phyloP scores from a whole-genome alignment of 768 basidiomycete genomes.

The Nidularia pulvinata region DNA sequence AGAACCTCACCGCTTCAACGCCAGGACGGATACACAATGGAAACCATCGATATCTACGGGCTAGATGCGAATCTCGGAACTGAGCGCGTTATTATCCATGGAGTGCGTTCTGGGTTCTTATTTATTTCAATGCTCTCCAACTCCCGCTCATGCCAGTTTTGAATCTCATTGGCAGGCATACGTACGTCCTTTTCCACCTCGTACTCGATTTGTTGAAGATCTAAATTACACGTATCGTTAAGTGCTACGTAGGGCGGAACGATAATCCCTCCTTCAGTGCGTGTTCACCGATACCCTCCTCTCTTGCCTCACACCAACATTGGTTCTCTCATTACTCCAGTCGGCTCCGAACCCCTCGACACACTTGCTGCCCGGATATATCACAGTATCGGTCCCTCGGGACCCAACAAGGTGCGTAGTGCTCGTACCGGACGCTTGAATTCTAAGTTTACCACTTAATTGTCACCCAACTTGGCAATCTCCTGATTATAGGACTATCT shows the following conservation, averaged over 20 bases:
- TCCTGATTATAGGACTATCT: conserved; percentile 71
- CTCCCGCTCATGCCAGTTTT: not conserved
- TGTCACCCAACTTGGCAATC: not conserved
- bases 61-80: conserved; percentile 41
- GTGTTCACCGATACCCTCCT: conserved; percentile 10
- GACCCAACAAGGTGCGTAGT: conserved; percentile 77
- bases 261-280: conserved; percentile 90
- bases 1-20: not conserved
- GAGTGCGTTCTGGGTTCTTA: conserved; percentile 30
- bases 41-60: conserved; percentile 73
- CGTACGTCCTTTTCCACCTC: conserved; percentile 28
- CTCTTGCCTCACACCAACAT: not conserved
- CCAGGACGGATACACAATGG: conserved; percentile 92
- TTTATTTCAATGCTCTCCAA: not conserved
- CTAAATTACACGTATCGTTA: not conserved
- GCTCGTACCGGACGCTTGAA: not conserved
- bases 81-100: conserved; percentile 55
- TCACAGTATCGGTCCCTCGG: conserved; percentile 82
- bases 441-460: not conserved
- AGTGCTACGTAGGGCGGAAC: conserved; percentile 88
- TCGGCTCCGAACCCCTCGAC: conserved; percentile 82
- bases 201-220: not conserved
- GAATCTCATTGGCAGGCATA: conserved; percentile 37
- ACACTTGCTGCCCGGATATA: conserved; percentile 69
- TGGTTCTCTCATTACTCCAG: conserved; percentile 30